Evolutionary conservation across 2,329 filamentous ascomycete species (phyloP).

Genomic region (Drechmeria coniospora): DNA sequence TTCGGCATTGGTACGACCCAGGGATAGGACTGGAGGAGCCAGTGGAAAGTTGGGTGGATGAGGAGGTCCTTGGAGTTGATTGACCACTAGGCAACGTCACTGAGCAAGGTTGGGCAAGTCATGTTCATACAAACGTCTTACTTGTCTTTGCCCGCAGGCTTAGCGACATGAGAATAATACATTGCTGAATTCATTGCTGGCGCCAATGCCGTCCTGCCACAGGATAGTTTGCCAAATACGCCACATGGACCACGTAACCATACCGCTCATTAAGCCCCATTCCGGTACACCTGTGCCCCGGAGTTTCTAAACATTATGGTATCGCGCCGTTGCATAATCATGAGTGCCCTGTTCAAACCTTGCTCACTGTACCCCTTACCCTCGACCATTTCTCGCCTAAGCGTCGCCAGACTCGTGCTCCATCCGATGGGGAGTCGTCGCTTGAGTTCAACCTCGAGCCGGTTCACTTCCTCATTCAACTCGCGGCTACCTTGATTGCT

Average conservation of each 20-base stretch:
- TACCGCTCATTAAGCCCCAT: slow-evolving; percentile 37
- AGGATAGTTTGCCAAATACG: background rate
- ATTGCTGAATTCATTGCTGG: too few relatives aligned
- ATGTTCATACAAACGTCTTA: too few relatives aligned
- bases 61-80: too few relatives aligned
- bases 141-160: too few relatives aligned
- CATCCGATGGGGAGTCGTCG: slow-evolving; percentile 83
- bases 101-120: too few relatives aligned
- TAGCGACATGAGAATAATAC: too few relatives aligned
- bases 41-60: too few relatives aligned
- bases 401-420: slow-evolving; percentile 76
- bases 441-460: slow-evolving; percentile 79
- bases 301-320: slow-evolving; percentile 71
- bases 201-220: background rate
- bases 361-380: slow-evolving; percentile 81
- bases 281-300: slow-evolving; percentile 59
- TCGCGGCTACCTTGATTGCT: slow-evolving; percentile 72
- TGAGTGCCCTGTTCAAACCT: slow-evolving; percentile 66
- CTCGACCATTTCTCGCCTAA: slow-evolving; percentile 84
- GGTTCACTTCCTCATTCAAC: slow-evolving; percentile 75
- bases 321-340: slow-evolving; percentile 75
- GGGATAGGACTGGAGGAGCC: too few relatives aligned
- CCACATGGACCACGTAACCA: slow-evolving; percentile 1
- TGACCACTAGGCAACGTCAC: too few relatives aligned
- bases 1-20: too few relatives aligned